Evolutionary conservation across 495 filamentous ascomycete genomes (phyloP).

Genomic region (Daldinia decipiens): DNA sequence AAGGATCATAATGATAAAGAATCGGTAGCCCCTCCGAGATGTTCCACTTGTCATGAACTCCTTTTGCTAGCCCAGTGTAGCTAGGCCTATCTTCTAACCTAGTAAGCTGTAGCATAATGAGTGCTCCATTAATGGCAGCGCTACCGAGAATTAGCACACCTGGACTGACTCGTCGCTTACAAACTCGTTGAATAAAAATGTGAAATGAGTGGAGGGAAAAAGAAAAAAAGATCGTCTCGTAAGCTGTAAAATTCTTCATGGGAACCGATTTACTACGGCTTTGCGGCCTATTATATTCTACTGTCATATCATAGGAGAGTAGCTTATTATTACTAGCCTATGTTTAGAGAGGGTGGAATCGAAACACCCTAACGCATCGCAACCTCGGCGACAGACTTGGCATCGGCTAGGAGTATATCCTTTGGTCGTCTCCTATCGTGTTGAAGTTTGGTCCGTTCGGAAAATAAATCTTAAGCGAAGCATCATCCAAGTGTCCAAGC

Average conservation of each 20-base stretch:
- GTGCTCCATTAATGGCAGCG: slow-evolving; percentile 16
- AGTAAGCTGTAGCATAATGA: slow-evolving; percentile 18
- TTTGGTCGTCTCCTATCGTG: not conserved
- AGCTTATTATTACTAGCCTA: not conserved
- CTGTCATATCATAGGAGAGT: not conserved
- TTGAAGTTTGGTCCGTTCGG: not conserved
- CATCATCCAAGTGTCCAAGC: not conserved
- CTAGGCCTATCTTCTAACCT: not conserved
- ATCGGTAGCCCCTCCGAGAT: not conserved
- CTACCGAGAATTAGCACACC: slow-evolving; percentile 17
- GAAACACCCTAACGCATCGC: slow-evolving; percentile 17
- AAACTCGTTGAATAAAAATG: slow-evolving; percentile 13
- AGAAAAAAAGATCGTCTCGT: not conserved
- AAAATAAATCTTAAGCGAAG: slow-evolving; percentile 17
- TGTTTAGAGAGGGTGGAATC: not conserved
- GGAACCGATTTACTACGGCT: not conserved
- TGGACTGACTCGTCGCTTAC: slow-evolving; percentile 22
- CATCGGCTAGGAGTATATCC: slow-evolving; percentile 12
- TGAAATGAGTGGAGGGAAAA: not conserved
- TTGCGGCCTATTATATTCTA: not conserved
- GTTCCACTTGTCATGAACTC: slow-evolving; percentile 6
- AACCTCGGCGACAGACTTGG: slow-evolving; percentile 21
- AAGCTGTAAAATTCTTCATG: not conserved
- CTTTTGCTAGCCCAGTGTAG: slow-evolving; percentile 1
- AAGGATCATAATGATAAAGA: slow-evolving; percentile 1